Base-by-base conservation (phyloP, 179 eudicot species). In the Sideroxylon spinosum region DNA sequence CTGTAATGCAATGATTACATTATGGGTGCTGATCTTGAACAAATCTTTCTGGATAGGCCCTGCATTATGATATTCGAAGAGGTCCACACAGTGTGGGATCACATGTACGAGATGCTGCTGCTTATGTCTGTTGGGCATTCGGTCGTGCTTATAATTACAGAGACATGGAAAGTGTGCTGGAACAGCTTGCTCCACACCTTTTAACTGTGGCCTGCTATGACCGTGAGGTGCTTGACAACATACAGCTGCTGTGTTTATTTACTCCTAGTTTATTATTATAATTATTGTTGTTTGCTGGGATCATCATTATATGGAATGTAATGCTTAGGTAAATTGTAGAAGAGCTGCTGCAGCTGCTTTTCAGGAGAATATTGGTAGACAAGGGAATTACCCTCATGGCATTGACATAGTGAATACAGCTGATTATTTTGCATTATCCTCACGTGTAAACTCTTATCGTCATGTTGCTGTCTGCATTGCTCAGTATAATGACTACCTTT, bases 41-140 rank as follows among this genome's bases (percentile, higher is more conserved):
- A 65, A 23, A 55, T 60, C 57, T 71, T 37, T 78, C 59, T 79
- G 59, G 25, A 79, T 87, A 95, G 99, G 97, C 99, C 71, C 81
- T 93, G 71, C 98, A 93, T 81, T 95, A 95, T 90, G 99, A 95
- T 82, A 81, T 95, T 79, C 91, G 99, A 78, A 90, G 99, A 87
- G 99, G 99, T 80, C 98, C 98, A 63, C 98, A 93, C 81, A 95
- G 99, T 87, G 93, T 95, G 74, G 99, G 99, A 50, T 96, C 99
- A 17, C 99, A 95, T 82, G 98, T 95, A 32, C 98, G 98, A 82
- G 99, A 95, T 90, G 99, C 99, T 78, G 99, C 99, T 76, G 98
- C 99, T 73, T 95, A 95, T 92, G 99, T 95, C 83, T 95, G 99
- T 80, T 95, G 99, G 99, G 99, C 99, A 73, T 95, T 95, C 86